These are phyloP conservation scores for Linnemannia exigua DNA, from an alignment of 192 early-diverging fungal genomes.

Conservation along the genomic window DNA sequence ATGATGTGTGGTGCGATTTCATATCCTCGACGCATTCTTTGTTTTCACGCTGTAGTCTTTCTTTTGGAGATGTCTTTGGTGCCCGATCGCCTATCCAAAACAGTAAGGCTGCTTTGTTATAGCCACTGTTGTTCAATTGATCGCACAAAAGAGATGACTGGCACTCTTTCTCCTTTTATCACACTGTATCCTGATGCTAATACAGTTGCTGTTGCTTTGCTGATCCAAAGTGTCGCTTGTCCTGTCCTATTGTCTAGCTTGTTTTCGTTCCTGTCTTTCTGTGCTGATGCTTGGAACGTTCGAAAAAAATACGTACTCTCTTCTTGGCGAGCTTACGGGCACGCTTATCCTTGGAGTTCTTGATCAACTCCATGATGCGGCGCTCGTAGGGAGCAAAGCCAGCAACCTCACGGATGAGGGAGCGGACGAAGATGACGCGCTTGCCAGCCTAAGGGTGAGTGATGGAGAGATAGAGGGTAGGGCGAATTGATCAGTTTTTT, in stretches of 20 bases:
- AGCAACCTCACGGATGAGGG: slow-evolving; percentile 96
- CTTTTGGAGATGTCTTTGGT: too few species aligned
- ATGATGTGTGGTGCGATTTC: too few species aligned
- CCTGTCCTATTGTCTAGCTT: neutral
- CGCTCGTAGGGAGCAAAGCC: slow-evolving; percentile 99
- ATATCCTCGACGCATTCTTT: too few species aligned
- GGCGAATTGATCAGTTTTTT: neutral
- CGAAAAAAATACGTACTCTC: slow-evolving; percentile 71
- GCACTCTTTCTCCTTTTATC: neutral
- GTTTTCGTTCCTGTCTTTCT: neutral
- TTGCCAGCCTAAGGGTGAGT: slow-evolving; percentile 54
- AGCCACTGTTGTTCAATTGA: neutral
- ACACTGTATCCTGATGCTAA: neutral
- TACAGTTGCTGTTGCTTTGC: neutral
- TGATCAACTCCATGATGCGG: slow-evolving; percentile 99
- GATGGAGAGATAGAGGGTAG: neutral
- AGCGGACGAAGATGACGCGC: slow-evolving; percentile 92
- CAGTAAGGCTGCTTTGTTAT: too few species aligned
- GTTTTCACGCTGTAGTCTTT: too few species aligned
- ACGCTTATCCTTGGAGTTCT: slow-evolving; percentile 99
- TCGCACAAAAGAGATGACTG: neutral
- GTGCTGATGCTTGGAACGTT: neutral
- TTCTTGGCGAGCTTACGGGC: slow-evolving; percentile 99
- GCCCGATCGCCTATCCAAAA: too few species aligned
- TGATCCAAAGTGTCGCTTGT: too few species aligned